Evolutionary conservation across 2,329 filamentous ascomycete species (phyloP), one percentile per base, ranked within the genome.

Genomic region (Harringtonia aguacate): DNA sequence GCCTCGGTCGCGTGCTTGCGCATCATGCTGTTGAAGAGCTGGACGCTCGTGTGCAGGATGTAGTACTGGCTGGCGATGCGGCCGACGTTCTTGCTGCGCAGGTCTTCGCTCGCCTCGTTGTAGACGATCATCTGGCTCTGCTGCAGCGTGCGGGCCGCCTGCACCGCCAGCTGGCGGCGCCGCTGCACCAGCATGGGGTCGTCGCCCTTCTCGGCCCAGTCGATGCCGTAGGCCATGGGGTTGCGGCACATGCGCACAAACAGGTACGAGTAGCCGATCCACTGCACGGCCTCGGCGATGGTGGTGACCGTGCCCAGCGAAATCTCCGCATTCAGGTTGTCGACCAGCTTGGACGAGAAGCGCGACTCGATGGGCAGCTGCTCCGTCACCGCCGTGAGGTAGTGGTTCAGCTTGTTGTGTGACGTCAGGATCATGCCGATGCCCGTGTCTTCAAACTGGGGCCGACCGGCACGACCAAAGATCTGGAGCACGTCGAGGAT

Each of bases 81-180:
- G 4, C 92, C 92, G 41, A 97, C 84, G 55, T 98, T 90, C 61
- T 98, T 98, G 48, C 88, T 85, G 47, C 87, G 81, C 9, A 98
- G 75, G 55, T 95, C 90, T 53, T 95, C 90, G 0, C 90, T 98
- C 17, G 72, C 77, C 57, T 97, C 92, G 52, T 98, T 95, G 69
- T 90, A 98, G 45, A 98, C 92, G 56, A 98, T 92, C 94, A 98
- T 98, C 63, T 98, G 92, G 53, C 86, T 94, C 57, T 89, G 76
- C 57, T 95, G 89, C 36, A 98, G 67, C 6, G 86, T 85, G 36
- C 81, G 75, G 1, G 92, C 92, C 21, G 92, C 92, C 54, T 94
- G 82, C 36, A 94, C 88, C 43, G 92, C 84, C 42, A 98, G 70
- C 51, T 92, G 81, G 4, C 89, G 79, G 41, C 92, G 79, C 52